These are phyloP conservation scores for Trichoderma pleuroti DNA, from an alignment of 2,329 filamentous ascomycete genomes.

Conservation along the genomic window DNA sequence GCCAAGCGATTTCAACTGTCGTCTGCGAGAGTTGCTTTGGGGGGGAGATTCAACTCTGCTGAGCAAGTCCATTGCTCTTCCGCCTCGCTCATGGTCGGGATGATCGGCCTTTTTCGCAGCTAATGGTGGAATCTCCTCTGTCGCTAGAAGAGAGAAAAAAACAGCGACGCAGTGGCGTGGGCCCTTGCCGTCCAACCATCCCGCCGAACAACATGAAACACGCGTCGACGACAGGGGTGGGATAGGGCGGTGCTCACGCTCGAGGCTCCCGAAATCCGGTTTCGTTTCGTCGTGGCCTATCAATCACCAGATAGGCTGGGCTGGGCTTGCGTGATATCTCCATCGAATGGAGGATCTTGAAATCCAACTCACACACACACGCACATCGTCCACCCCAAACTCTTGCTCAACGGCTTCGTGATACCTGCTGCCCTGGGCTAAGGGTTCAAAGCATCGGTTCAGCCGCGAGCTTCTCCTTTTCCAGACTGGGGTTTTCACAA, in stretches of 20 bases:
- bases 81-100: neutral
- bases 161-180: constrained; percentile 3
- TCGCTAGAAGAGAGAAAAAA: neutral
- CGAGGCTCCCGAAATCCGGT: neutral
- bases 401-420: neutral
- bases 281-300: neutral
- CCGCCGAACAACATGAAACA: constrained; percentile 15
- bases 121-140: neutral
- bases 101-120: constrained; percentile 5
- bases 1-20: neutral
- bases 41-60: neutral
- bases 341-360: neutral
- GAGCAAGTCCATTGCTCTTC: neutral
- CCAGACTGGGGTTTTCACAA: neutral
- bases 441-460: neutral
- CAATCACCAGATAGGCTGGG: neutral
- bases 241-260: neutral
- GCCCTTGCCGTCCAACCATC: constrained; percentile 7
- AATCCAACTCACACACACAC: neutral
- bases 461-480: constrained; percentile 7
- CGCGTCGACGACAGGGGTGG: neutral
- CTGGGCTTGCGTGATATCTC: neutral
- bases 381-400: neutral
- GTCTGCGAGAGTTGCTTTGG: too few species aligned
- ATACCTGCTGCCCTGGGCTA: neutral